Conservation (phyloP, 352 stramenopile genomes). For the Pythium rishiriense region DNA sequence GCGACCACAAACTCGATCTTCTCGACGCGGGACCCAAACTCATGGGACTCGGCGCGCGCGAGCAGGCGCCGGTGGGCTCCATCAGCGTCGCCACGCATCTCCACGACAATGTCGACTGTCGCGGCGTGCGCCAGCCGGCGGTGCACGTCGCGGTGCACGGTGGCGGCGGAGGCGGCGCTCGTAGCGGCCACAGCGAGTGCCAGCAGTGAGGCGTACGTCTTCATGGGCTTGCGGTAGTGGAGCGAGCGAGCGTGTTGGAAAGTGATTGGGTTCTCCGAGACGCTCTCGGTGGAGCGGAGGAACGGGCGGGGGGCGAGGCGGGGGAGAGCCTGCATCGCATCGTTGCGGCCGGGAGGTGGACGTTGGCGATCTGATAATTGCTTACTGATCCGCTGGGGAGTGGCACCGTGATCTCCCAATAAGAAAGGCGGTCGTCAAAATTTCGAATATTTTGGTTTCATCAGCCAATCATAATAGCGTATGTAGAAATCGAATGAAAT, state of each 20-base stretch:
- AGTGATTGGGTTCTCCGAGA: neutral
- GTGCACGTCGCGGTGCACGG: constrained; percentile 14
- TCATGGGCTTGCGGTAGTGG: constrained; percentile 5
- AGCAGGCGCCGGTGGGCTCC: constrained; percentile 11
- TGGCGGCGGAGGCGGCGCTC: neutral
- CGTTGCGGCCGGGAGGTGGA: too few relatives aligned
- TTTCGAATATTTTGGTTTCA: too few relatives aligned
- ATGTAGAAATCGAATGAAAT: too few relatives aligned
- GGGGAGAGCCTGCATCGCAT: too few relatives aligned
- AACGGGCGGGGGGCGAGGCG: too few relatives aligned
- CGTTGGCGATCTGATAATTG: too few relatives aligned
- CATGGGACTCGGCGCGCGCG: neutral
- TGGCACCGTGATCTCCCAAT: too few relatives aligned
- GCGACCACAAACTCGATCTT: constrained; percentile 29
- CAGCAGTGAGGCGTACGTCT: neutral
- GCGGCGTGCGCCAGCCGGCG: constrained; percentile 7
- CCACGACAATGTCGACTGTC: constrained; percentile 22
- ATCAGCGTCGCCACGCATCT: constrained; percentile 11
- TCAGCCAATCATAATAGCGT: too few relatives aligned
- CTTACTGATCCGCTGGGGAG: too few relatives aligned
- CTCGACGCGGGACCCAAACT: constrained; percentile 11
- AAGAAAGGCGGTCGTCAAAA: too few relatives aligned
- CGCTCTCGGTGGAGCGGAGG: too few relatives aligned
- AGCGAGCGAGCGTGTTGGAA: neutral
- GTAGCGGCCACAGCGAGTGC: neutral